Conservation (phyloP, 148 eudicot species). For the Amaranthus cruentus region DNA sequence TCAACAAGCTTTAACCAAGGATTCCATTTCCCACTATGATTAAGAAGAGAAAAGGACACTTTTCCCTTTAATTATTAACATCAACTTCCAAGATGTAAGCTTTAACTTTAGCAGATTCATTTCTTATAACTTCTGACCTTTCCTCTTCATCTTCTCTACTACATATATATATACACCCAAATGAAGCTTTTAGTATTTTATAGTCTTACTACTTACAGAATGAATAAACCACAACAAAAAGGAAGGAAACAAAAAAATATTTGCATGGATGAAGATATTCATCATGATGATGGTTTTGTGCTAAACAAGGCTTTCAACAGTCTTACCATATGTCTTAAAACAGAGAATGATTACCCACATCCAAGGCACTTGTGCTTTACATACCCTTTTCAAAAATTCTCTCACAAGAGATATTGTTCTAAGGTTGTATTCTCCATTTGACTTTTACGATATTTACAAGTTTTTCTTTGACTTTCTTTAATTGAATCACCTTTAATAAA, state of each 20-base stretch:
- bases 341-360: constrained; percentile 22
- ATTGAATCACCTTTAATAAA: too few relatives aligned
- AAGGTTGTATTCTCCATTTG: not conserved
- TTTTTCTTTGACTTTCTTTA: not conserved
- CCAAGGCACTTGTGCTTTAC: constrained; percentile 20
- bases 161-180: too few relatives aligned
- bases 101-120: too few relatives aligned
- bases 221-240: not conserved
- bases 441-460: too few relatives aligned
- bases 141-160: too few relatives aligned
- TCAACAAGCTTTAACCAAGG: too few relatives aligned
- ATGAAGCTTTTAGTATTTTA: too few relatives aligned
- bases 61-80: too few relatives aligned
- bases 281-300: not conserved
- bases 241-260: not conserved
- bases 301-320: not conserved
- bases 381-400: constrained; percentile 15
- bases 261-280: not conserved
- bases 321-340: constrained; percentile 11
- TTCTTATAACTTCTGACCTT: too few relatives aligned
- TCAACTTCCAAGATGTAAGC: too few relatives aligned
- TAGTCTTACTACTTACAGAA: not conserved
- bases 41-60: too few relatives aligned
- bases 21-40: too few relatives aligned
- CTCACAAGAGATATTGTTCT: constrained; percentile 19